A percentile compares a stretch with the other conserved stretches of the same genome.
Conservation (phyloP, 441 rosid genomes). For the Daphne laureola region DNA sequence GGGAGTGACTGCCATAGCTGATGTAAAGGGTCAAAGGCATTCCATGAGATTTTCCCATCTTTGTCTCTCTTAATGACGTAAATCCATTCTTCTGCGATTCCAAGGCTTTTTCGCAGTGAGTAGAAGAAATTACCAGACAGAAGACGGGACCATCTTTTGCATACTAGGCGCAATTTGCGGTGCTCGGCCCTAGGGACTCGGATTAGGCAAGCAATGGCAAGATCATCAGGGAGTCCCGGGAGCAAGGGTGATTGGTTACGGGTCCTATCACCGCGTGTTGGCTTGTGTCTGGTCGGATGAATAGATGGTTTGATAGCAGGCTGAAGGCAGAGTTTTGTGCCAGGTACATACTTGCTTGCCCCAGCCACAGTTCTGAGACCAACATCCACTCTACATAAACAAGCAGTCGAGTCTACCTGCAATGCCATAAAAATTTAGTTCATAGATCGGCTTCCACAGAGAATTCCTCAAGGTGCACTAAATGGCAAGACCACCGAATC, state of each 20-base stretch:
- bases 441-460: too few species aligned
- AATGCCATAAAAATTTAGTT: slow-evolving; percentile 2
- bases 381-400: slow-evolving; percentile 47
- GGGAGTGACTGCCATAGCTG: slow-evolving; percentile 58
- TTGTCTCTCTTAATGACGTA: slow-evolving; percentile 44
- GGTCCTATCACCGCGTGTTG: slow-evolving; percentile 34
- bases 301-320: slow-evolving; percentile 51
- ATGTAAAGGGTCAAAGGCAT: slow-evolving; percentile 45
- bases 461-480: neutral
- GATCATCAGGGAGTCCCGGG: slow-evolving; percentile 52
- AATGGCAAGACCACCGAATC: slow-evolving; percentile 1
- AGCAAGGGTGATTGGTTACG: slow-evolving; percentile 42
- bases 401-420: slow-evolving; percentile 52
- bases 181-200: slow-evolving; percentile 49
- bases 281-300: slow-evolving; percentile 44
- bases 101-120: slow-evolving; percentile 42
- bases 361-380: slow-evolving; percentile 50
- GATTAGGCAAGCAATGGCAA: slow-evolving; percentile 49
- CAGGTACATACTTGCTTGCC: slow-evolving; percentile 41
- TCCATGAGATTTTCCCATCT: slow-evolving; percentile 50
- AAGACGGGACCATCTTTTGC: slow-evolving; percentile 50
- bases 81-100: slow-evolving; percentile 55
- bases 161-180: slow-evolving; percentile 42
- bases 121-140: slow-evolving; percentile 41
- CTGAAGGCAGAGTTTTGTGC: slow-evolving; percentile 43